Evolutionary conservation across 257 asterid species (phyloP).

Genomic region (Leptodermis oblonga): DNA sequence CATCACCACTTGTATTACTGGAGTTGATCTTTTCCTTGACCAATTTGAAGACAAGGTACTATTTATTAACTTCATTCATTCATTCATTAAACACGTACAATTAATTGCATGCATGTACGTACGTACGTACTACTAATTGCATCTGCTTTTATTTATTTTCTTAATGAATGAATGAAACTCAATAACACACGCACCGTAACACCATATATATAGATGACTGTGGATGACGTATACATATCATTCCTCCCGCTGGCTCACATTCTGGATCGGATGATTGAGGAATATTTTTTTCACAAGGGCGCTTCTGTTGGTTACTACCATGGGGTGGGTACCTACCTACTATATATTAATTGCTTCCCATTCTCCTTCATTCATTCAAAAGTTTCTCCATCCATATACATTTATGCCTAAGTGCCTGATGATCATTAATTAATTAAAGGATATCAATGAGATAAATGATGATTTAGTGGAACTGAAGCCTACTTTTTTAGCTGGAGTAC

Average conservation of each 20-base stretch:
- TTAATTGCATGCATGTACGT: too few relatives aligned
- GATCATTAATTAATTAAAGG: too few relatives aligned
- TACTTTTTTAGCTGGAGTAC: conserved; percentile 92
- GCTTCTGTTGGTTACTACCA: conserved; percentile 97
- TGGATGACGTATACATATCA: conserved; percentile 88
- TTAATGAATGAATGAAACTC: too few relatives aligned
- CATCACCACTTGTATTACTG: conserved; percentile 51
- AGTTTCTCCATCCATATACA: too few relatives aligned
- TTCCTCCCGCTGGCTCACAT: conserved; percentile 97
- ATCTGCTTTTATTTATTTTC: too few relatives aligned
- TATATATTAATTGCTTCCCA: too few relatives aligned
- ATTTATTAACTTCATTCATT: not conserved
- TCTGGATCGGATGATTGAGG: conserved; percentile 98
- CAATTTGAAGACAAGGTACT: conserved; percentile 86
- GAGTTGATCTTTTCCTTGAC: conserved; percentile 83
- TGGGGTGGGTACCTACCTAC: too few relatives aligned
- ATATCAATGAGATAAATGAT: conserved; percentile 76
- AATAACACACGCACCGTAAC: too few relatives aligned
- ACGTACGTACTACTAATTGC: too few relatives aligned
- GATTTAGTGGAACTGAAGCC: conserved; percentile 82
- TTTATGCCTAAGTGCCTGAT: too few relatives aligned
- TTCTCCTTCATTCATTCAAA: too few relatives aligned
- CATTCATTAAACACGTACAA: too few relatives aligned
- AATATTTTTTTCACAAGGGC: conserved; percentile 91
- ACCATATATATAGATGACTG: conserved; percentile 62